Evolutionary conservation across 2,329 filamentous ascomycete species (phyloP), one percentile per base, ranked within the genome.

Genomic region (Neofusicoccum kwambonambiense): DNA sequence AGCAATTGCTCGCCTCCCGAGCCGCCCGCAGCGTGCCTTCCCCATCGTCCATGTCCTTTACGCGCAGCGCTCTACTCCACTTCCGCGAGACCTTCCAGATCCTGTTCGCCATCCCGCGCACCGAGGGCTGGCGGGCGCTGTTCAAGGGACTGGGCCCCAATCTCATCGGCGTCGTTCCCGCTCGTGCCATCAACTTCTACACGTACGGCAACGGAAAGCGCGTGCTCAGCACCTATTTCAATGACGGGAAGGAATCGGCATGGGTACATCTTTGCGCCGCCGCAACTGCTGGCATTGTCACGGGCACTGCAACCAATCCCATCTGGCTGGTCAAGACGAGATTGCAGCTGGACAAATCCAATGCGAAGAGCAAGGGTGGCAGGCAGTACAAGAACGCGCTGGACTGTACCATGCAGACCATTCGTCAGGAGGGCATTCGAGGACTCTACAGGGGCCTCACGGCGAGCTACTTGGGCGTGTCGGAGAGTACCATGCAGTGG

Each of bases 261-360:
- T 90, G 87, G 83, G 88, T 97, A 11, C 92, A 97, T 75, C 83
- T 97, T 8, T 81, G 86, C 52, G 89, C 92, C 1, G 93, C 91
- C 4, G 87, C 90, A 1, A 83, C 85, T 15, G 93, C 93, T 0
- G 93, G 93, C 2, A 86, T 97, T 49, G 89, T 89, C 6, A 97
- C 94, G 0, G 91, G 91, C 52, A 97, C 94, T 0, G 91, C 90
- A 22, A 98, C 93, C 42, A 97, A 97, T 77, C 93, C 93, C 1
- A 97, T 98, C 73, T 98, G 93, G 93, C 86, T 98, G 68, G 88
- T 98, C 74, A 98, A 98, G 84, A 98, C 93, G 45, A 84, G 93
- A 37, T 77, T 98, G 70, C 93, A 98, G 79, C 86, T 98, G 39
- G 93, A 98, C 81, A 96, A 93, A 81, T 91, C 91, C 74, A 86